Percentiles rank a stretch among this genome's conserved stretches.
These are phyloP conservation scores for Ustilago tritici DNA, from an alignment of 1,284 basidiomycete genomes.

Conservation along the genomic window DNA sequence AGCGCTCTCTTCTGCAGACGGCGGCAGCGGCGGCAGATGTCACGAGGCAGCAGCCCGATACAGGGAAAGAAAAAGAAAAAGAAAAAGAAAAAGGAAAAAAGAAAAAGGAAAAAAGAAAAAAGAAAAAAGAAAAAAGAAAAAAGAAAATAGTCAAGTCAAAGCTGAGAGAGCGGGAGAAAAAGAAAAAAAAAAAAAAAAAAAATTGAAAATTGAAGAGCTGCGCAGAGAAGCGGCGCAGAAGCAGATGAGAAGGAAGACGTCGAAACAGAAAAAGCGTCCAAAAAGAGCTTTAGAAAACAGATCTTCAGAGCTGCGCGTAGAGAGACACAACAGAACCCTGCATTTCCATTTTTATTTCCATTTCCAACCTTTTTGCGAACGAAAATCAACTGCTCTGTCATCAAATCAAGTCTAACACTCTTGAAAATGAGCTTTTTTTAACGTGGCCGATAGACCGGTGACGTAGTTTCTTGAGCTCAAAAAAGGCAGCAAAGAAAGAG, in stretches of 20 bases:
- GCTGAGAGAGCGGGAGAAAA: too few species aligned
- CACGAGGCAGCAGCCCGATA: not conserved
- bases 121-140: too few species aligned
- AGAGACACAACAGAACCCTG: conserved; percentile 18
- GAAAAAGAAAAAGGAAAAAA: not conserved
- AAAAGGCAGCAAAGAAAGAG: conserved; percentile 1
- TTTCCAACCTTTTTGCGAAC: too few species aligned
- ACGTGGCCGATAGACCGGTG: not conserved
- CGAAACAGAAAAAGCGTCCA: not conserved
- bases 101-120: not conserved
- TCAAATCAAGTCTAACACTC: not conserved
- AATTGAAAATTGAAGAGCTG: not conserved
- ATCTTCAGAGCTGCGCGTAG: conserved; percentile 10
- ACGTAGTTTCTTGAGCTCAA: conserved; percentile 7
- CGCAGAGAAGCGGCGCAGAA: not conserved
- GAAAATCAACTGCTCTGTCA: too few species aligned
- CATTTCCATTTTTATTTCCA: not conserved
- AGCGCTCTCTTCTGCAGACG: conserved; percentile 4
- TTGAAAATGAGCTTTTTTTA: too few species aligned
- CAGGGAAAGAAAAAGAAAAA: not conserved
- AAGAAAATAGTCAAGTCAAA: too few species aligned
- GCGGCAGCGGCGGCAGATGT: conserved; percentile 5
- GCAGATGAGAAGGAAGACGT: not conserved
- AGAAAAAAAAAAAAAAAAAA: not conserved
- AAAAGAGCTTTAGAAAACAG: conserved; percentile 6